Conservation (phyloP, 2,329 filamentous ascomycete species). For the Microascus cirrosus region DNA sequence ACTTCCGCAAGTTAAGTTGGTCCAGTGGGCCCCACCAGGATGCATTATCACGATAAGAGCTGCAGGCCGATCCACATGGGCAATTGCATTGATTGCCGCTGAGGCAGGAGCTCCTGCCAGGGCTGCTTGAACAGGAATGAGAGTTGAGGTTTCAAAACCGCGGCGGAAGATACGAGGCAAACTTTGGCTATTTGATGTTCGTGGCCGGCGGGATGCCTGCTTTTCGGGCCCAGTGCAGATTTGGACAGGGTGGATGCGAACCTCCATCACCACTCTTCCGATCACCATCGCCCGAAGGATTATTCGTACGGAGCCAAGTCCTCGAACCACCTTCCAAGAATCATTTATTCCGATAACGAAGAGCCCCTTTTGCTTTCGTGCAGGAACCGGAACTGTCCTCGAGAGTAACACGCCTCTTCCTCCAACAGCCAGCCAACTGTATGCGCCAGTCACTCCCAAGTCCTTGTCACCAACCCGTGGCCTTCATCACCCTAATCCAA, state of each 20-base stretch:
- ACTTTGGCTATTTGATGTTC: too few relatives aligned
- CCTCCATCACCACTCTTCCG: not conserved
- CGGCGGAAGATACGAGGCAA: too few relatives aligned
- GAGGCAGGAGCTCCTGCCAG: not conserved
- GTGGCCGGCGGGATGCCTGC: too few relatives aligned
- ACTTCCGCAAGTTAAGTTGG: not conserved
- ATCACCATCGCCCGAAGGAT: not conserved
- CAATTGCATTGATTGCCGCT: not conserved
- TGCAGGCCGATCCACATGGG: not conserved
- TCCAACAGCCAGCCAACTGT: not conserved
- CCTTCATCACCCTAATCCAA: not conserved
- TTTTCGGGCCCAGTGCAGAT: too few relatives aligned
- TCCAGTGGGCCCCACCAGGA: not conserved
- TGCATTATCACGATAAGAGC: conserved; percentile 2
- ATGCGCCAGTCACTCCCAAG: not conserved
- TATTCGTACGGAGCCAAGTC: not conserved
- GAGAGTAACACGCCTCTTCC: not conserved
- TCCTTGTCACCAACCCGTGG: not conserved
- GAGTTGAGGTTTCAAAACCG: not conserved
- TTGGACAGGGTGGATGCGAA: not conserved
- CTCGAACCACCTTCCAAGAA: not conserved
- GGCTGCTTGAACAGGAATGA: not conserved
- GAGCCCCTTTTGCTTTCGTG: not conserved
- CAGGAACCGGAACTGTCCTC: not conserved
- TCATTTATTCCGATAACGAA: not conserved